phyloP scores from a whole-genome alignment of 2,329 filamentous ascomycete species.

The Sarocladiaceae sp. region DNA sequence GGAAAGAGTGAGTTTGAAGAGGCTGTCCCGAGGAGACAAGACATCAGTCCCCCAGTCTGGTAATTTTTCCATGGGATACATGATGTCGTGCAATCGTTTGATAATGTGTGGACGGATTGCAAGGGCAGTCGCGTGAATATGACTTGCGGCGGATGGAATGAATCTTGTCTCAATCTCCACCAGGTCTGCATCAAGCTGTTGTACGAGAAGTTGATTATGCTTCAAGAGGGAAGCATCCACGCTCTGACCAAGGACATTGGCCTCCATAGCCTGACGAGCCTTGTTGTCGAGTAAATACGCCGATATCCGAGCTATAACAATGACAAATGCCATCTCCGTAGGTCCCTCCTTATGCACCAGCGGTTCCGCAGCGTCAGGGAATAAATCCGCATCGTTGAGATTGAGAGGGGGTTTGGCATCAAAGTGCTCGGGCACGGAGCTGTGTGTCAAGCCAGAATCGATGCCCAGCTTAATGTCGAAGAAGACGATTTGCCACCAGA shows the following conservation, averaged over 20 bases:
- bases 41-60: slow-evolving; percentile 45
- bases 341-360: slow-evolving; percentile 47
- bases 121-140: slow-evolving; percentile 44
- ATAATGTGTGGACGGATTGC: slow-evolving; percentile 40
- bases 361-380: slow-evolving; percentile 43
- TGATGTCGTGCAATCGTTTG: slow-evolving; percentile 40
- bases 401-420: slow-evolving; percentile 51
- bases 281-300: slow-evolving; percentile 37
- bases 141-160: slow-evolving; percentile 44
- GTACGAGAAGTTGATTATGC: slow-evolving; percentile 35
- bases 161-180: slow-evolving; percentile 39
- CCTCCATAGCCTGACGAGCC: slow-evolving; percentile 36
- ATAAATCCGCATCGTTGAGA: slow-evolving; percentile 52
- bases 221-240: slow-evolving; percentile 20
- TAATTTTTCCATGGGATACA: slow-evolving; percentile 38
- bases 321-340: slow-evolving; percentile 53
- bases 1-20: slow-evolving; percentile 48
- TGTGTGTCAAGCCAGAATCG: slow-evolving; percentile 49
- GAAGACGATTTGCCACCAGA: slow-evolving; percentile 61
- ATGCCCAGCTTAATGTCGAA: slow-evolving; percentile 51
- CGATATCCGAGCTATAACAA: slow-evolving; percentile 44
- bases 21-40: slow-evolving; percentile 42
- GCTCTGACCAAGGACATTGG: slow-evolving; percentile 37
- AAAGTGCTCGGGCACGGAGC: slow-evolving; percentile 43
- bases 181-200: slow-evolving; percentile 35